Evolutionary conservation across 225 moss, liverwort and hornwort species (phyloP), one percentile per base, ranked within the genome.

Genomic region (Pseudisothecium myosuroides): DNA sequence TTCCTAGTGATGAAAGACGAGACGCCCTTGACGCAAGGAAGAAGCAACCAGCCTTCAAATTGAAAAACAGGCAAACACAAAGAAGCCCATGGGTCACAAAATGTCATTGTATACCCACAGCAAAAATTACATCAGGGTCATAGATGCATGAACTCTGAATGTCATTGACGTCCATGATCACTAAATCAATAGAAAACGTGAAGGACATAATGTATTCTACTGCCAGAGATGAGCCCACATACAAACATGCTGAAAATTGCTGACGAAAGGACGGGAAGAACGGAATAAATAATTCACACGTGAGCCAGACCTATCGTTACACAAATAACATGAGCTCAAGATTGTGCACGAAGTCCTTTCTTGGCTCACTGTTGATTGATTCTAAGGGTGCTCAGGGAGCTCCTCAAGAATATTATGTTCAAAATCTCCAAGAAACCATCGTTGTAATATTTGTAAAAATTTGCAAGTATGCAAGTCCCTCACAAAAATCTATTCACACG

Each of bases 31-130:
- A 59, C 63, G 87, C 74, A 89, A 87, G 86, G 87, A 90, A 74
- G 90, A 76, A 82, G 82, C 80, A 85, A 87, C 84, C 86, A 82
- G 93, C 93, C 94, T 94, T 88, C 91, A 93, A 88, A 75, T 72
- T 15, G 52, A 60, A 85, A 65, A 66, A 82, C 47, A 76, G 50
- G 45, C 66, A n/a, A 76, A 36, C 61, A 60, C 76, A 47, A 79
- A n/a, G 87, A 81, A 74, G 54, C n/a, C 60, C 10, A 29, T 39
- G 15, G 50, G 39, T 76, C 54, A 86, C 17, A 78, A 86, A 50
- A 39, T 77, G 64, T 77, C 86, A 75, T 52, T n/a, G 39, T 21
- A 15, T 31, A 39, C 29, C 17, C 58, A 17, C 7, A 32, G 73
- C 24, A 59, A 60, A 85, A 45, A 43, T 21, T 16, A 34, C 31